These are phyloP conservation scores for Sedum album DNA, from an alignment of 164 flowering plant genomes.

Conservation along the genomic window DNA sequence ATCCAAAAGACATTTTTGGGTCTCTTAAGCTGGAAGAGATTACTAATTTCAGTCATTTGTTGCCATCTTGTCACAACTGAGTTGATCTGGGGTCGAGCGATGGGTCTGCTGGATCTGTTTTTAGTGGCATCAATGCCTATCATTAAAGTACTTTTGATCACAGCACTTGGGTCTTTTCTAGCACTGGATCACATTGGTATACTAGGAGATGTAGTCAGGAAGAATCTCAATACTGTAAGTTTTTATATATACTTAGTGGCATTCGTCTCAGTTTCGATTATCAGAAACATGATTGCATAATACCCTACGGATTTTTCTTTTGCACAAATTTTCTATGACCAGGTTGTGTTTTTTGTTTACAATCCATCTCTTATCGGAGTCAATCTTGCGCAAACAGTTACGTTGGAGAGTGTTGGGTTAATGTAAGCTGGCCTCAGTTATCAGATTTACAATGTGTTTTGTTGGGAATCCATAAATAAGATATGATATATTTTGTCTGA, in stretches of 20 bases:
- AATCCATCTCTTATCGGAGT: conserved; percentile 21
- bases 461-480: no score
- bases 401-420: conserved; percentile 13
- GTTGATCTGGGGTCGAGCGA: not conserved
- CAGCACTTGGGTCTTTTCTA: conserved; percentile 28
- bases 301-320: no score
- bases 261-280: no score
- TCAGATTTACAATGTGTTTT: not conserved
- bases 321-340: not conserved
- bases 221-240: conserved; percentile 26
- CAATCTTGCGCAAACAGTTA: conserved; percentile 17
- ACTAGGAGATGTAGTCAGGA: conserved; percentile 25
- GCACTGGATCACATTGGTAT: conserved; percentile 28
- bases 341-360: conserved; percentile 24
- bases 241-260: not conserved
- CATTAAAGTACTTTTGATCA: conserved; percentile 29
- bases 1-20: not conserved
- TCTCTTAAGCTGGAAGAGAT: no score
- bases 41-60: no score
- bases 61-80: no score
- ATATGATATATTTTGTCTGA: not conserved
- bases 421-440: conserved; percentile 13
- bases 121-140: conserved; percentile 29
- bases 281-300: not conserved
- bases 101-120: conserved; percentile 29